phyloP scores from a whole-genome alignment of 2,329 filamentous ascomycete species.

The Chalaropsis thielavioides region DNA sequence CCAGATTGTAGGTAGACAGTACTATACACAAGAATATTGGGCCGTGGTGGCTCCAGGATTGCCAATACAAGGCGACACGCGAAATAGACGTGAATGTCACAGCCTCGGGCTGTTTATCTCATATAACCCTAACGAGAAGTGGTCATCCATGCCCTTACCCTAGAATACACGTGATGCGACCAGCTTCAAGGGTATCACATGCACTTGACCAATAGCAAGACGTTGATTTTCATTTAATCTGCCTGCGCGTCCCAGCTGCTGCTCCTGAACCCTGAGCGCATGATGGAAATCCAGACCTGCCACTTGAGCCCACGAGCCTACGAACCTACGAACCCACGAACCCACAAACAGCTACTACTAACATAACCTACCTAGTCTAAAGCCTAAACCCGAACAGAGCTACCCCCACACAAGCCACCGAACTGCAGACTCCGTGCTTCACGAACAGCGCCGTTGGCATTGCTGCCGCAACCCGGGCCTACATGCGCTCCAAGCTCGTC shows the following conservation, averaged over 20 bases:
- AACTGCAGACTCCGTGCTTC: too few species aligned
- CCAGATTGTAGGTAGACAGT: conserved; percentile 9
- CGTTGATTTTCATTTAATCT: neutral
- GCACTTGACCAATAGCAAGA: conserved; percentile 1
- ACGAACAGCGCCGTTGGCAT: too few species aligned
- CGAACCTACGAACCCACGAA: too few species aligned
- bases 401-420: too few species aligned
- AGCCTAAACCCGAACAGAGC: too few species aligned
- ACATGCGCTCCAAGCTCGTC: neutral
- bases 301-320: too few species aligned
- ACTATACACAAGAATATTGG: neutral
- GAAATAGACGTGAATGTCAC: neutral
- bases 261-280: neutral
- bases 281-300: too few species aligned
- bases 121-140: too few species aligned
- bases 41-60: neutral
- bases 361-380: too few species aligned
- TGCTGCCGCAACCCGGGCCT: neutral
- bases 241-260: neutral
- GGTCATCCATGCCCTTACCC: neutral
- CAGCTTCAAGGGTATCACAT: neutral
- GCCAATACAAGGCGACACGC: neutral
- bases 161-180: neutral
- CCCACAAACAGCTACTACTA: too few species aligned
- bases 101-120: too few species aligned